Evolutionary conservation across 495 filamentous ascomycete species (phyloP), one percentile per base, ranked within the genome.

Genomic region (Penicillium diatomitis): DNA sequence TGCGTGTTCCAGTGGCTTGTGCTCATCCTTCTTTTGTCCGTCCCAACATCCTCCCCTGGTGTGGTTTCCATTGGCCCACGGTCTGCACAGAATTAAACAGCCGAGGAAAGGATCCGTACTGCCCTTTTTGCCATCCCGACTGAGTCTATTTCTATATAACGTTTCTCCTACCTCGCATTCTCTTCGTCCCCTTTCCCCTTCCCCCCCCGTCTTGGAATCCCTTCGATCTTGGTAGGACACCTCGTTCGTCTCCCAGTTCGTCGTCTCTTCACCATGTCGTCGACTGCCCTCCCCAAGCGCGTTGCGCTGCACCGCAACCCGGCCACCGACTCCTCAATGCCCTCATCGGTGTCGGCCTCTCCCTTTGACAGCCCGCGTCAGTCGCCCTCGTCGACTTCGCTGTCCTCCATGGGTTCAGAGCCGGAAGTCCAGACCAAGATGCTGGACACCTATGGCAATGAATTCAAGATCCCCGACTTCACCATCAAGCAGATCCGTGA

Each of bases 321-420:
- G 32, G 53, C 65, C 45, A 81, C 78, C 38, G 68, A 77, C 38
- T 83, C 83, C 31, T 84, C 85, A 3, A 68, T 76, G 4, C 72
- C 79, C 36, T 85, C 74, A 61, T 82, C 80, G 4, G 77, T 78
- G 39, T 70, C 80, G 34, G 77, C 72, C 35, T 88, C 87, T 8
- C 85, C 85, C 5, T 62, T 75, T 38, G 79, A 83, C 56, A 85
- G 82, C 46, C 88, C 89, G 45, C 74, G 77, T 33, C 81, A 80
- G 35, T 94, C 88, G 8, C 80, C 87, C 12, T 96, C 90, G 6
- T 85, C 86, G 20, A 94, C 92, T 4, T 96, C 91, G 3, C 78
- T 96, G 44, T 96, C 91, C 31, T 96, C 91, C 38, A 74, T 96
- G 70, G 81, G 80, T 40, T 92, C 88, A 9, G 71, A 71, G 3